Evolutionary conservation across 176 grass and related monocot species (phyloP).

Genomic region (Miscanthus lutarioriparius): DNA sequence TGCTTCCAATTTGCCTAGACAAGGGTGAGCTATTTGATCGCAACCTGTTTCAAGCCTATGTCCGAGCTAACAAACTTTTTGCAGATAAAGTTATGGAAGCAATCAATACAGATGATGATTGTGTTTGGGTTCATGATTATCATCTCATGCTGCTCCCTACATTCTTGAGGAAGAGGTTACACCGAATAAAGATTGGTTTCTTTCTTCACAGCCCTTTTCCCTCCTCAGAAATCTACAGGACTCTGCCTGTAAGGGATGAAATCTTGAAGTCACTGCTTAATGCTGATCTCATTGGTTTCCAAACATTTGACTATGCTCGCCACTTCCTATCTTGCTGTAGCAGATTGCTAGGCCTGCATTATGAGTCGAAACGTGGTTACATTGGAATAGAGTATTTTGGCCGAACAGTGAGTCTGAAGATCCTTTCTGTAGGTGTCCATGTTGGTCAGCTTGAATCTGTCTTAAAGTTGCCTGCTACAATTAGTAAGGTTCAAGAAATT

Average conservation of each 20-base stretch:
- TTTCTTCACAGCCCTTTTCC: conserved; percentile 90
- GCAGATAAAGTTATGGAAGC: conserved; percentile 91
- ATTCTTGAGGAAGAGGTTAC: conserved; percentile 81
- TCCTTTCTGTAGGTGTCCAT: conserved; percentile 86
- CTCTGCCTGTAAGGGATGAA: conserved; percentile 90
- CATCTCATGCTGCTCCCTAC: conserved; percentile 97
- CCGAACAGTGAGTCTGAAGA: conserved; percentile 80
- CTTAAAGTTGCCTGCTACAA: conserved; percentile 64
- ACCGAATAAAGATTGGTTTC: conserved; percentile 80
- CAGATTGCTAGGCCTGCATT: conserved; percentile 77
- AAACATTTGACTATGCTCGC: conserved; percentile 93
- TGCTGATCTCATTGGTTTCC: conserved; percentile 95
- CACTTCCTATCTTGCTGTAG: conserved; percentile 95
- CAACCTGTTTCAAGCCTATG: conserved; percentile 83
- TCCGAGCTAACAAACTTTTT: conserved; percentile 89
- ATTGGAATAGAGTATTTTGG: conserved; percentile 93
- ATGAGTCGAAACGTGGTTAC: conserved; percentile 90
- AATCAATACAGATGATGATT: conserved; percentile 92
- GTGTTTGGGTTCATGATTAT: conserved; percentile 97
- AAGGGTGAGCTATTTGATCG: conserved; percentile 90
- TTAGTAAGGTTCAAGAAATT: conserved; percentile 74
- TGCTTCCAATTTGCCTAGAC: conserved; percentile 88
- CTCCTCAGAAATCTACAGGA: conserved; percentile 87
- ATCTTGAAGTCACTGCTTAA: conserved; percentile 88
- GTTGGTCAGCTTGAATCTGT: conserved; percentile 66